Base-by-base conservation (phyloP, 73 alveolate species). In the Paramecium primaurelia region DNA sequence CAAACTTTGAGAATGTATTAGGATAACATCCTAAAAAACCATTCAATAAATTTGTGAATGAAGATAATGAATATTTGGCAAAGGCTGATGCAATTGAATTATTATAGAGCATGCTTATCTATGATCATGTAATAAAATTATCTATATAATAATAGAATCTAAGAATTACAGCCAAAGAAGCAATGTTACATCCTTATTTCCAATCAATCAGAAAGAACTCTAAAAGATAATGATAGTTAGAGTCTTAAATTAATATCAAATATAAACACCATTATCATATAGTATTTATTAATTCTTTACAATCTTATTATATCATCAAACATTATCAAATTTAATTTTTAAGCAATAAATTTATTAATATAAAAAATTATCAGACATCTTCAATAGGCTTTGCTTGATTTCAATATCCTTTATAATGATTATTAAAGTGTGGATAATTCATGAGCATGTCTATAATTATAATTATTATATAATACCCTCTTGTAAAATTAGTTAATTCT, bases 151-250 rank as follows among this genome's bases (percentile, higher is more conserved):
- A 0, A 6, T 87, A 89, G 94, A 83, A 92, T 42, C 64, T 85
- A 49, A 92, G 99, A 92, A 94, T 97, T 20, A 95, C 97, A 26
- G 96, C 99, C 5, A 88, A 86, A 64, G 97, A 97, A 75, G 98
- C 98, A 1, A 37, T 97, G 84, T 75, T 89, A 38, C 99, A 97
- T 94, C 96, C 96, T 36, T 93, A 92, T 73, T 96, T 97, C 59
- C 47, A 34, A 73, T 73, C 58, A 73, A 73, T 73, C 59, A 73
- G 87, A 40, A 73, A 73, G 47, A 64, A 64, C 84, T 64, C 84
- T 64, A 64, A 64, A 34, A 64, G 84, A 26, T 64, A 64, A 64
- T 64, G 84, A 64, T 64, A 64, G 45, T 64, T 64, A 64, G 84
- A 64, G 84, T 32, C 25, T 64, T 64, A 64, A 64, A 64, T 64